Evolutionary conservation across 1,139 yeast genomes (phyloP), one percentile per base, ranked within the genome.

Genomic region (Sugiyamaella castrensis): DNA sequence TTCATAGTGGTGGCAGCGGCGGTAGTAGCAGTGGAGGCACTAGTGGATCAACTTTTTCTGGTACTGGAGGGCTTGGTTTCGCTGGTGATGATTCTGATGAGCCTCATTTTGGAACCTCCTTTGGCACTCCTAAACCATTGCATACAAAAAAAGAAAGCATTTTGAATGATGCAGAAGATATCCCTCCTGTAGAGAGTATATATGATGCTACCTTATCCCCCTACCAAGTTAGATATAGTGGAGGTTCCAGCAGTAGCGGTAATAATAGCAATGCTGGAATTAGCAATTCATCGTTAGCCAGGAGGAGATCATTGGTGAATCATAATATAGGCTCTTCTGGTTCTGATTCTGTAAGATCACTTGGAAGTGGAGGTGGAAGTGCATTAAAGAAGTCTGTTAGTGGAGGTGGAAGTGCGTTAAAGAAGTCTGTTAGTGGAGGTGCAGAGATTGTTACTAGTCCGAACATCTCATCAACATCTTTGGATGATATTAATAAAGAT

Each of bases 161-260:
- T 13, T 43, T 52, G 9, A 53, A 58, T n/a, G 62, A 58, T 37
- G 64, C 55, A 31, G 64, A 61, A 33, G 71, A 68, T 37, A 55
- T 65, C 27, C 71, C 71, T 6, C 71, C 71, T 19, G 59, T 63
- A 2, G 60, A 58, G 33, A 64, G 69, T 45, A 61, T 66, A 35
- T 64, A 66, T 51, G 71, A 67, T 47, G 40, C 57, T 19, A 52
- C 37, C 16, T 31, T 40, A 10, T 40, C 45, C 8, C 43, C 40
- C 8, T 38, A 19, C 27, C 43, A 37, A 34, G 45, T 38, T 41
- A 47, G 37, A 48, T 51, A 13, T 42, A 52, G 38, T 16, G 41
- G 43, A 26, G 33, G 43, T 12, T 33, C 43, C n/a, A 39, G 34
- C 37, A 45, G 28, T 11, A 16, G 28, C 47, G 10, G 39, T 34